phyloP scores from a whole-genome alignment of 495 filamentous ascomycete species.

The Lasiosphaeriaceae sp. region DNA sequence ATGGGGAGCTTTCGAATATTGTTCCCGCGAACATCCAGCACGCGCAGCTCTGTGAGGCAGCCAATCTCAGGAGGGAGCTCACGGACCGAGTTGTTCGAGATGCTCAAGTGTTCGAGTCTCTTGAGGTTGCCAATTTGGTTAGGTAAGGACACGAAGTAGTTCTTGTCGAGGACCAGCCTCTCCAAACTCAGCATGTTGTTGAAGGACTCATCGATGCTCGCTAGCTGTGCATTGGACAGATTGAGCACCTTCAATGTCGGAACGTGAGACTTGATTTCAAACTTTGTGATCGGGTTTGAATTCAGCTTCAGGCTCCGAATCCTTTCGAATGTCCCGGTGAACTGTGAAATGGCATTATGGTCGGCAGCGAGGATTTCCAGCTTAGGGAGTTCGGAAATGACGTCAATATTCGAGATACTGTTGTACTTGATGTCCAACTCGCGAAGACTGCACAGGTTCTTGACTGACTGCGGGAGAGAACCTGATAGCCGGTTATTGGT shows the following conservation, averaged over 20 bases:
- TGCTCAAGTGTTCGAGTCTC: constrained; percentile 85
- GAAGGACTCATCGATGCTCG: constrained; percentile 81
- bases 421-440: constrained; percentile 96
- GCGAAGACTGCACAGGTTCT: constrained; percentile 68
- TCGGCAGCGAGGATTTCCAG: constrained; percentile 83
- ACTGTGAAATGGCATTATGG: constrained; percentile 86
- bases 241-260: constrained; percentile 82
- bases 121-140: constrained; percentile 76
- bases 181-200: constrained; percentile 81
- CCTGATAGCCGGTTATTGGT: constrained; percentile 89
- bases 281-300: constrained; percentile 89
- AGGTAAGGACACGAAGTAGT: constrained; percentile 88
- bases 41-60: constrained; percentile 73
- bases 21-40: constrained; percentile 85
- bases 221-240: constrained; percentile 80
- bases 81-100: constrained; percentile 82
- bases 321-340: constrained; percentile 78
- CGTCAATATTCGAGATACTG: constrained; percentile 76
- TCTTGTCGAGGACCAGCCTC: constrained; percentile 86
- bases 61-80: constrained; percentile 83
- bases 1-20: constrained; percentile 83
- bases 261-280: constrained; percentile 71
- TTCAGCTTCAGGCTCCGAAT: constrained; percentile 81
- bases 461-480: constrained; percentile 65
- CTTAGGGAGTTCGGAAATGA: constrained; percentile 74